phyloP scores from a whole-genome alignment of 768 basidiomycete species.

The Suillus cothurnatus region DNA sequence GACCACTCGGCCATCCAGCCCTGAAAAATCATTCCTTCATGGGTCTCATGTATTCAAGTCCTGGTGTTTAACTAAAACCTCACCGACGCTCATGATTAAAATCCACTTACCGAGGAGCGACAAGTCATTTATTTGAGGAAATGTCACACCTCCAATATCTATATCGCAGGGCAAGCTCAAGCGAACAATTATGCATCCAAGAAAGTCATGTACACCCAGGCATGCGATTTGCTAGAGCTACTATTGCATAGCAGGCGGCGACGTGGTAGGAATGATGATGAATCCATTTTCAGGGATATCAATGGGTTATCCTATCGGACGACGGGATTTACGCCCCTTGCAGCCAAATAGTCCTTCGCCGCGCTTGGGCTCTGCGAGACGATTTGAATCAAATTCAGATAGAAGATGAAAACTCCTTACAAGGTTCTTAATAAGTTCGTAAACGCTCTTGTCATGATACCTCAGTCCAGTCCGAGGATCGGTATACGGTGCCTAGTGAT shows the following conservation, averaged over 20 bases:
- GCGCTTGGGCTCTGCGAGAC: constrained; percentile 59
- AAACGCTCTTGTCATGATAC: constrained; percentile 87
- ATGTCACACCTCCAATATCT: background rate
- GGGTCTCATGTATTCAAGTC: background rate
- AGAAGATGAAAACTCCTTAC: constrained; percentile 38
- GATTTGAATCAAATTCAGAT: background rate
- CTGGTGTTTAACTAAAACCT: too few relatives aligned
- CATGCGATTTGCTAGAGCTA: background rate
- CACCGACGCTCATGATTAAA: background rate
- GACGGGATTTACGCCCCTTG: constrained; percentile 50
- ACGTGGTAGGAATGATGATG: background rate
- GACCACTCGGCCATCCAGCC: constrained; percentile 47
- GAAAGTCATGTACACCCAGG: background rate
- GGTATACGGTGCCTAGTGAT: constrained; percentile 72
- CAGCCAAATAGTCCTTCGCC: constrained; percentile 77
- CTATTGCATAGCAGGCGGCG: background rate
- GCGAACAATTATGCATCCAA: background rate
- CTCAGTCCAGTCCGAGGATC: constrained; percentile 80
- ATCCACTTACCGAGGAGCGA: background rate
- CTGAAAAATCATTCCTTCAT: rapidly evolving
- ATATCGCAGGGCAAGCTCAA: background rate
- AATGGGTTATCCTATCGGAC: constrained; percentile 43
- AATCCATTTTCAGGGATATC: background rate
- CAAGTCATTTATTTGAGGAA: background rate
- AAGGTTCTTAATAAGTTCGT: constrained; percentile 75